phyloP scores from a whole-genome alignment of 192 early-diverging fungal genomes.

The Funneliformis mosseae region DNA sequence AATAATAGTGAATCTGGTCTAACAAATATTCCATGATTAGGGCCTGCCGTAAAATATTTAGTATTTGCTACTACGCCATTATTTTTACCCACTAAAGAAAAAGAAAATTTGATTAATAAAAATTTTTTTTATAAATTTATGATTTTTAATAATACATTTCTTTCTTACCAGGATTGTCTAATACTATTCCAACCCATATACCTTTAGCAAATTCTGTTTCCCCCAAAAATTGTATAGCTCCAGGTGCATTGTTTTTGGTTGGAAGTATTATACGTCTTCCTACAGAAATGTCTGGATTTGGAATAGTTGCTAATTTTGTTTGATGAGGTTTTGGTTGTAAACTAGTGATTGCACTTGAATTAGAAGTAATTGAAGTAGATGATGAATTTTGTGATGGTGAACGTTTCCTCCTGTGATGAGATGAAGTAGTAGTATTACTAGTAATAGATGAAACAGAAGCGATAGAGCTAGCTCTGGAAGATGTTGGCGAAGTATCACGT shows the following conservation, averaged over 20 bases:
- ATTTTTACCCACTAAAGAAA: conserved; percentile 32
- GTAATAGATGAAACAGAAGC: conserved; percentile 30
- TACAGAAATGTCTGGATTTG: conserved; percentile 29
- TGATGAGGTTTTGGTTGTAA: conserved; percentile 27
- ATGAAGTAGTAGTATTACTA: conserved; percentile 5
- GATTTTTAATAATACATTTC: neutral
- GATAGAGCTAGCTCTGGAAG: conserved; percentile 31
- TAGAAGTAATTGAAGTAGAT: neutral
- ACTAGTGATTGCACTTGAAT: conserved; percentile 7
- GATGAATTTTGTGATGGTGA: conserved; percentile 25
- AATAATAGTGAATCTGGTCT: conserved; percentile 32
- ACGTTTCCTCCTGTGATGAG: conserved; percentile 13
- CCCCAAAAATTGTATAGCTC: conserved; percentile 32
- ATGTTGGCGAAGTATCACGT: conserved; percentile 12
- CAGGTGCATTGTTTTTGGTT: conserved; percentile 32
- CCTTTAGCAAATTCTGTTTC: conserved; percentile 36
- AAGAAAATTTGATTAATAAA: neutral
- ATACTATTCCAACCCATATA: conserved; percentile 31
- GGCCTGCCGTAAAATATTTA: conserved; percentile 20
- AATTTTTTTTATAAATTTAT: neutral
- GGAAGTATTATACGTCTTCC: conserved; percentile 34
- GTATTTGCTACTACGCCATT: conserved; percentile 28
- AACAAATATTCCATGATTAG: conserved; percentile 35
- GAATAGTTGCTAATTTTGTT: conserved; percentile 23
- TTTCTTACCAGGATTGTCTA: conserved; percentile 32